Percentiles rank a stretch among this genome's conserved stretches.
Conservation (phyloP, 306 rosid species). For the Lupinus albus region DNA sequence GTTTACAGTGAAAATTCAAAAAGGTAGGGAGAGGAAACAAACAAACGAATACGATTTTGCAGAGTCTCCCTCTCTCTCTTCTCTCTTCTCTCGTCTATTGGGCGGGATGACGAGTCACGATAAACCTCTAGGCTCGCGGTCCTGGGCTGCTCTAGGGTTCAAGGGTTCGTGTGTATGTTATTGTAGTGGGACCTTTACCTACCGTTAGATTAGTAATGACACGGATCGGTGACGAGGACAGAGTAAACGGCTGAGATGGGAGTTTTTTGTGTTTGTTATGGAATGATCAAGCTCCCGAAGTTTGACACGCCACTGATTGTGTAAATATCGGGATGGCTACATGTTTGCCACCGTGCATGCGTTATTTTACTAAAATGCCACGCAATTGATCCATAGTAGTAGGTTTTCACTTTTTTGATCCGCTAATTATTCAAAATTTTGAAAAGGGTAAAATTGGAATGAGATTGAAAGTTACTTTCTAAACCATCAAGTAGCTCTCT, state of each 20-base stretch:
- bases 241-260: slow-evolving; percentile 44
- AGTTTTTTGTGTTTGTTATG: slow-evolving; percentile 61
- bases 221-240: slow-evolving; percentile 52
- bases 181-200: background rate
- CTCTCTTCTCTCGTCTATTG: slow-evolving; percentile 50
- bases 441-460: too few species aligned
- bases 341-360: slow-evolving; percentile 1
- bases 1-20: slow-evolving; percentile 42
- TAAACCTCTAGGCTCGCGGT: slow-evolving; percentile 50
- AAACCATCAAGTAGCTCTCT: too few species aligned
- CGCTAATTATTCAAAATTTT: too few species aligned
- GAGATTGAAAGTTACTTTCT: too few species aligned
- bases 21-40: slow-evolving; percentile 16
- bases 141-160: slow-evolving; percentile 43
- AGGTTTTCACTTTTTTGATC: too few species aligned
- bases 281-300: slow-evolving; percentile 37
- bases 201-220: slow-evolving; percentile 37
- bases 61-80: slow-evolving; percentile 23
- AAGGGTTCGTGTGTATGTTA: slow-evolving; percentile 33
- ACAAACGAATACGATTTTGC: slow-evolving; percentile 29
- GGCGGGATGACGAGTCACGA: slow-evolving; percentile 43
- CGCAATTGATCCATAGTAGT: too few species aligned
- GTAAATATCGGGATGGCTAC: slow-evolving; percentile 38
- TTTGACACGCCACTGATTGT: slow-evolving; percentile 47
- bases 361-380: slow-evolving; percentile 24